Base-by-base conservation (phyloP, 305 asterid species). In the Nicotiana rustica region DNA sequence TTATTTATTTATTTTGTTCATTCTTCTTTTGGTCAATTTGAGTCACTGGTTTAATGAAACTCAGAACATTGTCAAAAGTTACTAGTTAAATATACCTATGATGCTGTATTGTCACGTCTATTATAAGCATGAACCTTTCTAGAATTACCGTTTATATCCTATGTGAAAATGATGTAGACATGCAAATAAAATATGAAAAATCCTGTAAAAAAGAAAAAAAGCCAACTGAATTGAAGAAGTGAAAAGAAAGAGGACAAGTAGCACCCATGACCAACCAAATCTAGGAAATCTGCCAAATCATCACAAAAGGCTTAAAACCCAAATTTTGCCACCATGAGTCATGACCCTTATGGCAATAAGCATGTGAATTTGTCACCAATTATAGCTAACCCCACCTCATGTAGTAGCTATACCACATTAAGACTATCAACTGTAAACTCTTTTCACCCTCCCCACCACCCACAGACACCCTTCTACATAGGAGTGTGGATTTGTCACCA, bases 341-440 rank as follows among this genome's bases (percentile, higher is more conserved):
- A 65, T 64, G 13, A 31, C 18, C 17, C 47, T 17, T 33, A 82
- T 84, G 84, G 60, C 81, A 13, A 77, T 8, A 44, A 55, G 18
- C 89, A 83, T 82, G 89, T 85, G 91, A 88, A 81, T 55, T 78
- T 83, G 44, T 71, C 83, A 80, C 86, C 82, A 73, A 62, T 19
- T 41, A 12, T 55, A 52, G 25, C 65, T 4, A 75, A 49, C 79
- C 79, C 65, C 65, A 75, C 79, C 44, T 75, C 31, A 49, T 25
- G 7, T 41, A 10, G 12, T 0, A 68, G 38, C 64, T 25, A 75
- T 0, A 8, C 65, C 17, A 44, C 52, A 75, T 75, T 52, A 75
- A 25, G 17, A 52, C 17, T 49, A 75, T 75, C 79, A 52, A 47
- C 44, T 14, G 44, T 33, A 73, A 73, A 47, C 44, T 71, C 36